These are phyloP conservation scores for Inonotus obliquus DNA, from an alignment of 1,284 basidiomycete species.

Conservation along the genomic window DNA sequence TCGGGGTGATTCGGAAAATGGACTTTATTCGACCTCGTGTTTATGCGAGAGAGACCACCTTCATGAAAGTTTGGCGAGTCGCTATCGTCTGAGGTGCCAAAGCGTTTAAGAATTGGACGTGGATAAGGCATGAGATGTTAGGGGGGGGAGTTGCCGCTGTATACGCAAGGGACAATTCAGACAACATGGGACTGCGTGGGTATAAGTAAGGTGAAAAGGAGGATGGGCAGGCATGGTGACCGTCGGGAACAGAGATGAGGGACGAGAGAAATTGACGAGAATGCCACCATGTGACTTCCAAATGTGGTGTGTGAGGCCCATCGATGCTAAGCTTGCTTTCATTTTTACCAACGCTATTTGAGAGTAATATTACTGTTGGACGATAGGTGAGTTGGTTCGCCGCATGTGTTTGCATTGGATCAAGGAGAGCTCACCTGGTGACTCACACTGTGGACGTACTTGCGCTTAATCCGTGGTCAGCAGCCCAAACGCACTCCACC, in stretches of 20 bases:
- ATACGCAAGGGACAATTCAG: neutral
- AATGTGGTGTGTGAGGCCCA: neutral
- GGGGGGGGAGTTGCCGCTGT: neutral
- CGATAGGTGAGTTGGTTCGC: neutral
- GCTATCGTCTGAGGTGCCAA: neutral
- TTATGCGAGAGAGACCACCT: neutral
- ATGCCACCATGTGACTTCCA: neutral
- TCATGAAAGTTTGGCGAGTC: neutral
- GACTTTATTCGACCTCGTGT: constrained; percentile 8
- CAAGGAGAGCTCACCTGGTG: neutral
- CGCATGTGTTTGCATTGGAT: neutral
- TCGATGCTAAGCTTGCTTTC: neutral
- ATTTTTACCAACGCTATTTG: neutral
- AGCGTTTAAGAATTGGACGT: constrained; percentile 6
- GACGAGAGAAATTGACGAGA: neutral
- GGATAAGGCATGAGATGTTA: constrained; percentile 1
- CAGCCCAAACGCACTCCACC: neutral
- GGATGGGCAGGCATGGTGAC: neutral
- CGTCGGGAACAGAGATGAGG: neutral
- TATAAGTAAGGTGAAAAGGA: neutral
- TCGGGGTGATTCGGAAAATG: constrained; percentile 22
- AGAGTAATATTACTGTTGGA: neutral
- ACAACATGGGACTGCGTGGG: neutral
- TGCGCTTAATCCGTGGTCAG: neutral
- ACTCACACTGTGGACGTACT: neutral